Evolutionary conservation across 352 stramenopile genomes (phyloP), one percentile per base, ranked within the genome.

Genomic region (Globisporangium spiculum): DNA sequence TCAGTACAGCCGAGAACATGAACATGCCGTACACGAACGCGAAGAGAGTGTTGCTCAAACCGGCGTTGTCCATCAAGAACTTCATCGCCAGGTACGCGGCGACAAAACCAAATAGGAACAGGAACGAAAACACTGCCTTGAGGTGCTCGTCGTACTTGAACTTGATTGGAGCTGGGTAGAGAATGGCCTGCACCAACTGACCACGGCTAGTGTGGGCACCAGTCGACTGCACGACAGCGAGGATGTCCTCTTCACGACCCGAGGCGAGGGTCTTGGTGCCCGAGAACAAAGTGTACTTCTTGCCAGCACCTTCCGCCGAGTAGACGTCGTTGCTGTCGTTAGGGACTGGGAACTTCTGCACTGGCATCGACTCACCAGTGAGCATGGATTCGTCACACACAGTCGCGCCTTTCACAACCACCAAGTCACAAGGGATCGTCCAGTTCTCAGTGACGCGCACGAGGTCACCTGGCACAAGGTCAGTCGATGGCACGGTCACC

Each of bases 61-160:
- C 78, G 48, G 78, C 88, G 58, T 91, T 81, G 59, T 79, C 75
- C 60, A 84, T 88, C 44, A 91, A 71, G 64, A 94, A 87, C 60
- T 81, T 82, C 80, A 93, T 87, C n/a, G 82, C 81, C 58, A 92
- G 76, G 63, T 81, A 86, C 5, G 90, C 81, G 32, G 83, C 74
- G 54, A 97, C 73, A 27, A 93, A 72, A n/a, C 82, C 87, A 60
- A 94, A 85, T 26, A 88, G 50, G 32, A 95, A 80, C n/a, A 98
- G 73, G 65, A 96, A 86, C 34, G 74, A 60, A 53, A 97, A 80
- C 20, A 97, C 83, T 5, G 83, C 79, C 67, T 92, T 88, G 8
- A 98, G 78, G 74, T 98, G 89, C 34, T 92, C 79, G 63, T 98
- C 88, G 74, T 97, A 97, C 77, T 98, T 96, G 78, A 98, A 97